Evolutionary conservation across 345 rosid genomes (phyloP), one percentile per base, ranked within the genome.

Genomic region (Sisymbrium irio): DNA sequence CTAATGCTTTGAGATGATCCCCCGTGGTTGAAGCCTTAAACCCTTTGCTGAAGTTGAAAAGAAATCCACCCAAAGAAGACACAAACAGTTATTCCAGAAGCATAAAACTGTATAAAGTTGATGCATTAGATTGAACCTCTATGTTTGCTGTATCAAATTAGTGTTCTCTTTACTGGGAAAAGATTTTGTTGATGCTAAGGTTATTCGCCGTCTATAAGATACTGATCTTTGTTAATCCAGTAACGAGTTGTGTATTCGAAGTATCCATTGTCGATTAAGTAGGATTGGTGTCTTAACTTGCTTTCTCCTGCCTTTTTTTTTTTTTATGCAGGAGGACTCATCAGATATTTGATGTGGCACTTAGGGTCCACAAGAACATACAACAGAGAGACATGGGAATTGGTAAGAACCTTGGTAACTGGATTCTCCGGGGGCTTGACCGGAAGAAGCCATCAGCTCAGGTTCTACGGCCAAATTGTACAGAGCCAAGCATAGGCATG

Each of bases 401-500:
- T 62, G 98, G 98, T 60, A 81, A 88, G 46, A 89, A 86, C 74
- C 69, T 91, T 7, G 97, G 98, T 33, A 93, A 88, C 84, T 63
- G 95, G 91, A 85, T 91, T 61, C 83, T 91, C 51, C 81, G 87
- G 6, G 86, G 88, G 85, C 93, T 94, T 59, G 88, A 89, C 72
- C 76, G 81, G 35, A 85, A 86, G 91, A 94, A 89, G 77, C 96
- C 98, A 32, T 85, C 96, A 9, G 97, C 97, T 40, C 86, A 85
- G 72, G 89, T 91, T 57, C 83, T 60, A 25, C 64, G 55, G 27
- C 74, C 74, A 41, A 68, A 68, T 42, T 32, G 42, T 2, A 44
- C 35, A 42, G 67, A 60, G 62, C 15, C 74, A 68, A 75, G 46
- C 73, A 60, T 73, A 2, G 71, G 40, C 56, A 81, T 65, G 69